These are phyloP conservation scores for Parascedosporium putredinis DNA, from an alignment of 2,329 filamentous ascomycete genomes.

Conservation along the genomic window DNA sequence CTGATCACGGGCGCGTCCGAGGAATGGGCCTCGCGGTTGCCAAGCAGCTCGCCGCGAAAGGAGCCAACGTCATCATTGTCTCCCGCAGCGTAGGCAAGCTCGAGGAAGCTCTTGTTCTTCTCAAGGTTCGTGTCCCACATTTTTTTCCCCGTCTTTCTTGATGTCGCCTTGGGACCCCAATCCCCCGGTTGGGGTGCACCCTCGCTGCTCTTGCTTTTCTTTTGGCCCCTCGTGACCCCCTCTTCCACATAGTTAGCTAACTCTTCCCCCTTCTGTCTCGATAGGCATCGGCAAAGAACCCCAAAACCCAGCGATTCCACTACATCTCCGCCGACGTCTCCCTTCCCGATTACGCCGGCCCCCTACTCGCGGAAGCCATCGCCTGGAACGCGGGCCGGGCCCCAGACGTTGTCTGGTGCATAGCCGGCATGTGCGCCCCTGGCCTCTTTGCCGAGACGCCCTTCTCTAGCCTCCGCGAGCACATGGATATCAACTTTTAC, in stretches of 20 bases:
- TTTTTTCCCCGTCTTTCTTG: no score
- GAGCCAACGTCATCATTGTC: constrained; percentile 78
- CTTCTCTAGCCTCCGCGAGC: constrained; percentile 53
- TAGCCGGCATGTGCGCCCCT: constrained; percentile 66
- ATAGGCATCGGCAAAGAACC: constrained; percentile 55
- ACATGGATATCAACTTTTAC: constrained; percentile 93
- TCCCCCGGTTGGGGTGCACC: background rate
- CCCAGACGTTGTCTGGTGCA: constrained; percentile 85
- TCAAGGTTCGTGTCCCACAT: constrained; percentile 53
- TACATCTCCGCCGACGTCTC: constrained; percentile 78
- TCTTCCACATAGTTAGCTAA: no score
- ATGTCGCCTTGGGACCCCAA: no score
- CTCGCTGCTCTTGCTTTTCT: no score
- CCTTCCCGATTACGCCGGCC: constrained; percentile 54
- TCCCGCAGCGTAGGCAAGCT: constrained; percentile 70
- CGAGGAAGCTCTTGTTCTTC: constrained; percentile 51
- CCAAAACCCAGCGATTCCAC: constrained; percentile 64
- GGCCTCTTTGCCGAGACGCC: constrained; percentile 69
- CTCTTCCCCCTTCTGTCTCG: no score
- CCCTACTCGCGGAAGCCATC: constrained; percentile 61
- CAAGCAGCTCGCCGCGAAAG: constrained; percentile 65
- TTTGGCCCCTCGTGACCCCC: no score
- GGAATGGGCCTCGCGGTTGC: constrained; percentile 73
- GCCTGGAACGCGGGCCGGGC: constrained; percentile 64
- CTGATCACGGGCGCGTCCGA: constrained; percentile 87